These are phyloP conservation scores for Xenosphaeropsis pyriputrescens DNA, from an alignment of 2,329 filamentous ascomycete species.

Conservation along the genomic window DNA sequence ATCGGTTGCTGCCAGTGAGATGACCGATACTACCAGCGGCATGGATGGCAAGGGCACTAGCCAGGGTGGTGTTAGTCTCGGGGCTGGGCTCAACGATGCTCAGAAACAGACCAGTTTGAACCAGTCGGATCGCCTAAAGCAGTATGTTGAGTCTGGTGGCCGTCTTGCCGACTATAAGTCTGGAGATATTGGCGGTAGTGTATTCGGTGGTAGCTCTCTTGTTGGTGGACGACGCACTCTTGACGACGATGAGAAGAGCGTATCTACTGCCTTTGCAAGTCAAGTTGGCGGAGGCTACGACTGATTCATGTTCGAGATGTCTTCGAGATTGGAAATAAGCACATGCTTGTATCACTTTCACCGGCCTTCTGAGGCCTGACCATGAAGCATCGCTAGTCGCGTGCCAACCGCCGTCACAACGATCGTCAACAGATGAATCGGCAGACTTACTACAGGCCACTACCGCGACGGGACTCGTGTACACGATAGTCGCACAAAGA, in stretches of 20 bases:
- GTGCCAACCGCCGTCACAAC: no score
- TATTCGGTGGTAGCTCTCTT: slow-evolving; percentile 45
- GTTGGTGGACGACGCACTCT: slow-evolving; percentile 24
- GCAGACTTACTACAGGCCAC: no score
- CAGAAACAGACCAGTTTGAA: slow-evolving; percentile 60
- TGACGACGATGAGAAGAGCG: slow-evolving; percentile 93
- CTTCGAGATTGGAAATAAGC: neutral
- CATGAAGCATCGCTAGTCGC: no score
- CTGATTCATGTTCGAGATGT: slow-evolving; percentile 13
- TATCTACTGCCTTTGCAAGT: slow-evolving; percentile 93
- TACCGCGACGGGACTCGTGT: no score
- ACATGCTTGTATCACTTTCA: no score
- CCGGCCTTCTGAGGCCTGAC: no score
- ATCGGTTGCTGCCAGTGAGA: slow-evolving; percentile 82
- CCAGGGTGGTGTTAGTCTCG: slow-evolving; percentile 78
- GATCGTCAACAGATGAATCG: no score
- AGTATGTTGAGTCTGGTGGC: slow-evolving; percentile 79
- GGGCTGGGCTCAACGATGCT: slow-evolving; percentile 61
- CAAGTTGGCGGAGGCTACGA: slow-evolving; percentile 52
- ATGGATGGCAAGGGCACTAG: slow-evolving; percentile 61
- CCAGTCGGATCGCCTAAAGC: slow-evolving; percentile 82
- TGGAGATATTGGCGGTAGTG: slow-evolving; percentile 41
- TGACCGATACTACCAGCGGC: slow-evolving; percentile 71
- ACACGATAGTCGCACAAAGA: no score
- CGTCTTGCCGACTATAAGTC: slow-evolving; percentile 41